Base-by-base conservation (phyloP, 768 basidiomycete species). In the Ramaria rubella region DNA sequence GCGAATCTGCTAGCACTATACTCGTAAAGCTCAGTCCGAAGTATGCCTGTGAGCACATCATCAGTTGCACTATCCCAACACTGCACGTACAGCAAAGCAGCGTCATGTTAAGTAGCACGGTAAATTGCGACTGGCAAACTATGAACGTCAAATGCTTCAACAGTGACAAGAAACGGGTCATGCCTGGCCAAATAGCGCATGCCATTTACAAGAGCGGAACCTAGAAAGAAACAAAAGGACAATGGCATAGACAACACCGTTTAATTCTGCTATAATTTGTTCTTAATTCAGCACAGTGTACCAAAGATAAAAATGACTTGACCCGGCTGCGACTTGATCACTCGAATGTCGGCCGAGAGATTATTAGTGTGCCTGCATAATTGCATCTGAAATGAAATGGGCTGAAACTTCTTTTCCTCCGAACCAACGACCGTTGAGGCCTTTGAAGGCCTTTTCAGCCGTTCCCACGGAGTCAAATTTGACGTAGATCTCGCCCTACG, bases 401-500 rank as follows among this genome's bases (percentile, higher is more conserved):
- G 92, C 94, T 45, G 86, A 81, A 58, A 96, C 82, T 72, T 89
- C 86, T 71, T 86, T 86, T 59, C 94, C 94, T 59, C 92, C 93
- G 67, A 99, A 99, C 90, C 92, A 98, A 59, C 96, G 88, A 52
- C 94, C 92, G 63, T 96, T 94, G 54, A 99, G 81, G 64, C 92
- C 90, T 70, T 90, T 83, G 45, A 96, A 74, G 36, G 94, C 90
- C 58, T 85, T 81, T 67, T 85, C 86, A 30, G 96, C 91, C 11
- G 81, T 75, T 2, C 91, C 90, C 58, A 93, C 73, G 24, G 77
- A 69, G 58, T 82, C 81, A 65, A 98, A 97, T 72, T 95, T 92
- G 69, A 98, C 78, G 70, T 96, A 98, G 49, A 99, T 96, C 72
- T 99, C 94, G 65, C 96, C 95, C 92, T 97, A 65, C 17, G 38